Evolutionary conservation across 78 protist species (phyloP).

Genomic region (Dictyostelium capitatum): DNA sequence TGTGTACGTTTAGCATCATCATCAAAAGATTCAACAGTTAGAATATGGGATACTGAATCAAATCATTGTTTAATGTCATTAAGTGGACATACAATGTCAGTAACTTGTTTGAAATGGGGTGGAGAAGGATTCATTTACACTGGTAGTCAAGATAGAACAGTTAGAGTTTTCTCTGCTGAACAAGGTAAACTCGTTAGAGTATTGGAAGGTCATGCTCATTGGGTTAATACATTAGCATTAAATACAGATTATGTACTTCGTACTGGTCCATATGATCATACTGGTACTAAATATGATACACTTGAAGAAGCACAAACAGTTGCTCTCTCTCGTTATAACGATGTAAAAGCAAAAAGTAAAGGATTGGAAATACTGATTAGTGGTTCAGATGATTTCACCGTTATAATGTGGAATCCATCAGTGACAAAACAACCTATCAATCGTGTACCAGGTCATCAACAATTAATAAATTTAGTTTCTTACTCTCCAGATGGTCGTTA

Average conservation of each 20-base stretch:
- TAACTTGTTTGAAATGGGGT: constrained; percentile 97
- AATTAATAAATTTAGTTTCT: constrained; percentile 84
- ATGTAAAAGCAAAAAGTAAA: constrained; percentile 38
- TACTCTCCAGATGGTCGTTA: constrained; percentile 97
- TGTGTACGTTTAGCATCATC: constrained; percentile 89
- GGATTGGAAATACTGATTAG: constrained; percentile 90
- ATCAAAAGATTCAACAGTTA: constrained; percentile 93
- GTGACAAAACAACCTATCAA: constrained; percentile 87
- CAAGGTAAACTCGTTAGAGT: constrained; percentile 85
- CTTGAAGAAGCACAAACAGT: constrained; percentile 74
- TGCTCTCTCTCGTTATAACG: constrained; percentile 86
- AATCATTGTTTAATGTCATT: constrained; percentile 71
- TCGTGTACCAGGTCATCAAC: constrained; percentile 97
- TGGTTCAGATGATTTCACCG: constrained; percentile 98
- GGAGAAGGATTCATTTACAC: constrained; percentile 96
- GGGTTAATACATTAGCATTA: constrained; percentile 98
- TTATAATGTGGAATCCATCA: constrained; percentile 96
- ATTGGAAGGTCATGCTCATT: constrained; percentile 98
- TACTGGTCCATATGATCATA: constrained; percentile 95
- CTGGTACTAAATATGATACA: constrained; percentile 44
- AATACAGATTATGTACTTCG: constrained; percentile 95
- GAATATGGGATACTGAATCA: constrained; percentile 92
- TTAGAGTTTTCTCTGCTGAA: constrained; percentile 91
- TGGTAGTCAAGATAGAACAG: constrained; percentile 95
- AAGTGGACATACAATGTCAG: constrained; percentile 93